These are phyloP conservation scores for Penicillium brevicompactum DNA, from an alignment of 2,329 filamentous ascomycete species.

Conservation along the genomic window DNA sequence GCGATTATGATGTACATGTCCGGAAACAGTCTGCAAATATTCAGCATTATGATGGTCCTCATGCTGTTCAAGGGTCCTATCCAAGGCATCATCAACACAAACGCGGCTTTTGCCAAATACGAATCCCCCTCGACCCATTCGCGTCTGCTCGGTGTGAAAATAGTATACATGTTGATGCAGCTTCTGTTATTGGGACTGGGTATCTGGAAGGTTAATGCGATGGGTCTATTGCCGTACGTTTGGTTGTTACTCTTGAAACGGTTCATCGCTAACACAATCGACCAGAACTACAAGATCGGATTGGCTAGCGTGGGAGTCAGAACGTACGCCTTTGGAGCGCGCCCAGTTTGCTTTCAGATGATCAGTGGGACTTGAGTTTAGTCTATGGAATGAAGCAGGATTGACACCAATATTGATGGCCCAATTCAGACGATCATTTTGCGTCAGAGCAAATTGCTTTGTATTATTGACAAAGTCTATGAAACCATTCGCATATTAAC, in stretches of 20 bases:
- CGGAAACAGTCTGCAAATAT: slow-evolving; percentile 96
- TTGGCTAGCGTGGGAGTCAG: slow-evolving; percentile 93
- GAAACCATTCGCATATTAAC: background rate
- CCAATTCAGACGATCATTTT: background rate
- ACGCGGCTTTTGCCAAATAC: slow-evolving; percentile 86
- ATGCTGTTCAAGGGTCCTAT: slow-evolving; percentile 98
- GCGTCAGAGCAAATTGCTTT: background rate
- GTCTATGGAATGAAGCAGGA: background rate
- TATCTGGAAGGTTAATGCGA: slow-evolving; percentile 94
- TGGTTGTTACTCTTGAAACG: background rate
- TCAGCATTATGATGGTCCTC: slow-evolving; percentile 99
- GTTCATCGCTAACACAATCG: slow-evolving; percentile 12
- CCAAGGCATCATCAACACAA: slow-evolving; percentile 77
- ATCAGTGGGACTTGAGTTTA: slow-evolving; percentile 2
- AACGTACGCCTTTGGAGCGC: slow-evolving; percentile 68
- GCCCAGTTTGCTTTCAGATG: slow-evolving; percentile 62
- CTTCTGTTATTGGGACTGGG: slow-evolving; percentile 79
- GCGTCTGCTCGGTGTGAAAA: slow-evolving; percentile 79
- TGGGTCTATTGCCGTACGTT: slow-evolving; percentile 88
- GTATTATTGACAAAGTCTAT: background rate
- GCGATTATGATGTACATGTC: slow-evolving; percentile 99
- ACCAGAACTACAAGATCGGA: slow-evolving; percentile 90
- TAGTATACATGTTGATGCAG: slow-evolving; percentile 86
- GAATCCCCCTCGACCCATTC: slow-evolving; percentile 76
- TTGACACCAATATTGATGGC: background rate